Evolutionary conservation across 179 eudicot genomes (phyloP).

Genomic region (Nepenthes alata): DNA sequence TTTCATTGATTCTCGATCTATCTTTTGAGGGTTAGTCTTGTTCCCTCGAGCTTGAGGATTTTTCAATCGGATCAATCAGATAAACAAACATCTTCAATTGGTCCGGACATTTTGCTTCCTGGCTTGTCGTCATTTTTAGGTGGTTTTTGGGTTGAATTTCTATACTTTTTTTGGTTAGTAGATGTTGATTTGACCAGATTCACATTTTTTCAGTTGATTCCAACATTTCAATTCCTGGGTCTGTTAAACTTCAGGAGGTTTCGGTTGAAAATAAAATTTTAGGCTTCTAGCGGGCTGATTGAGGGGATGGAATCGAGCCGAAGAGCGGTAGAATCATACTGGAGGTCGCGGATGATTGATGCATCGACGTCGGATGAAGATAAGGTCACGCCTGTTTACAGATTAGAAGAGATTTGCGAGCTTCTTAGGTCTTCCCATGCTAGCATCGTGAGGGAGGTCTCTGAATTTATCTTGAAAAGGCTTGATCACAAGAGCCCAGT

Average conservation of each 20-base stretch:
- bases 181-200: no score
- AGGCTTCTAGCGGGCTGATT: neutral
- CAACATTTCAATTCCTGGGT: no score
- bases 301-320: slow-evolving; percentile 75
- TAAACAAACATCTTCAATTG: no score
- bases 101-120: no score
- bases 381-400: slow-evolving; percentile 88
- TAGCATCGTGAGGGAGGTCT: slow-evolving; percentile 66
- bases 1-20: no score
- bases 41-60: no score
- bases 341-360: slow-evolving; percentile 88
- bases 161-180: no score
- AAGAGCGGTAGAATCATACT: slow-evolving; percentile 93
- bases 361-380: slow-evolving; percentile 89
- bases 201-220: no score
- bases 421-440: slow-evolving; percentile 60
- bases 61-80: no score
- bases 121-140: no score
- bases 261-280: slow-evolving; percentile 1
- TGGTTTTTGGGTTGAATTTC: no score
- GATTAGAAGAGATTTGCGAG: slow-evolving; percentile 81
- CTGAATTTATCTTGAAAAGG: slow-evolving; percentile 69
- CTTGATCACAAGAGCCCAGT: slow-evolving; percentile 81
- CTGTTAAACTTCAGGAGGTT: neutral
- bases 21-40: no score